These are phyloP conservation scores for Lactarius deliciosus DNA, from an alignment of 768 basidiomycete genomes.

Conservation along the genomic window DNA sequence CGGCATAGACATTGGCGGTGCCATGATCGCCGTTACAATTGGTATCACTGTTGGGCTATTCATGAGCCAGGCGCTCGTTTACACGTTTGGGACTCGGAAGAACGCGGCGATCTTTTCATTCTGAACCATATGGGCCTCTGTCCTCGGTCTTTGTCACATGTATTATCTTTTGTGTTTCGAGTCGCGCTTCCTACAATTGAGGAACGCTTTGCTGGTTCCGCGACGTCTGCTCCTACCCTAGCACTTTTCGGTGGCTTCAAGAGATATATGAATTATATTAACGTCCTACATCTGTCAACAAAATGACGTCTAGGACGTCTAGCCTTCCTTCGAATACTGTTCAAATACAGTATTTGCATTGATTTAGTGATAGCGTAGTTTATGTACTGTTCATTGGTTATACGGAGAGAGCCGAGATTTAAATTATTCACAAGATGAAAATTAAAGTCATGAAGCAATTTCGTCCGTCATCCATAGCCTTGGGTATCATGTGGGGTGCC, in stretches of 20 bases:
- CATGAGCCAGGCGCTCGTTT: constrained; percentile 81
- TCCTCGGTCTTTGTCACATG: neutral
- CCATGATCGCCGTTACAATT: constrained; percentile 86
- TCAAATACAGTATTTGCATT: neutral
- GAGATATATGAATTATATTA: neutral
- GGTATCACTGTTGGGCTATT: constrained; percentile 87
- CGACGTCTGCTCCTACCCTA: neutral
- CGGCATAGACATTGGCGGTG: constrained; percentile 79
- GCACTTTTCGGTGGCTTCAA: neutral
- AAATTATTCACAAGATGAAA: neutral
- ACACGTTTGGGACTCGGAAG: constrained; percentile 77
- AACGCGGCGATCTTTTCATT: constrained; percentile 79
- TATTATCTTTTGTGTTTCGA: neutral
- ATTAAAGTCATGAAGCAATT: neutral
- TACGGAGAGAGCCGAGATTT: neutral
- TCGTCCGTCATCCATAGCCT: neutral
- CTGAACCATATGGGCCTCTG: constrained; percentile 32
- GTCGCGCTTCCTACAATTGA: neutral
- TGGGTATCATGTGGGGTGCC: neutral
- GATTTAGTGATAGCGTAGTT: neutral
- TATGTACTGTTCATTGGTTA: neutral
- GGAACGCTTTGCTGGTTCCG: neutral
- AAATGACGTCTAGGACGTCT: neutral
- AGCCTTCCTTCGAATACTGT: neutral
- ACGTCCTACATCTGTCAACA: neutral